Evolutionary conservation across 2,329 filamentous ascomycete genomes (phyloP), one percentile per base, ranked within the genome.

Genomic region (Hysterium pulicare): DNA sequence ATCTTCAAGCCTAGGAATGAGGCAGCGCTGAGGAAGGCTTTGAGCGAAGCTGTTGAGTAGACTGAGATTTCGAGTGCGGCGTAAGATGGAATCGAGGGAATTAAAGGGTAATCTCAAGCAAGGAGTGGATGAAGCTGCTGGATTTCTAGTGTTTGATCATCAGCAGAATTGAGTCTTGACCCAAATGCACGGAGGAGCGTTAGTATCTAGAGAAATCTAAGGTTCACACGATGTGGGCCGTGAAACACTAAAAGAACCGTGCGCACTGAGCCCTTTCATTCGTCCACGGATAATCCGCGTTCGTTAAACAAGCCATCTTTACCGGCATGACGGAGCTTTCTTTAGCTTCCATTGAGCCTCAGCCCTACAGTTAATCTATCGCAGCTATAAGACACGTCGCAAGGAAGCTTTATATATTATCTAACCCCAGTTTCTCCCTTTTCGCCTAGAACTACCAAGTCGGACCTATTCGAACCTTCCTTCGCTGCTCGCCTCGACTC

Each of bases 1-100:
- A 70, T 67, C 4, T 82, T 84, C 55, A 73, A 79, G 31, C 81
- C 81, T 13, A 69, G 76, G 48, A 69, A 76, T 47, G 66, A 71
- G 53, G 50, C 41, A n/a, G 66, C 61, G n/a, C 54, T 79, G 59
- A 64, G 66, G 40, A 60, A 62, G 51, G 69, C 68, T 17, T 49
- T 78, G 55, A 57, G 41, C 33, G 57, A 59, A 45, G 57, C 55
- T 2, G 59, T 61, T 26, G 52, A 52, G 50, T 48, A 46, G 38
- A 7, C 7, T 13, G 24, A 8, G 13, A 28, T 13, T 28, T 8
- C 24, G 13, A 13, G 24, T 7, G 24, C 13, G 24, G 7, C 7
- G 24, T 7, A 28, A 28, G 7, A 28, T 13, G 24, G 13, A 13
- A 13, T 28, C 13, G 7, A 8, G 24, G 8, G 7, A 28, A 8